Evolutionary conservation across 495 filamentous ascomycete genomes (phyloP).

Genomic region (Parathielavia hyrcaniae): DNA sequence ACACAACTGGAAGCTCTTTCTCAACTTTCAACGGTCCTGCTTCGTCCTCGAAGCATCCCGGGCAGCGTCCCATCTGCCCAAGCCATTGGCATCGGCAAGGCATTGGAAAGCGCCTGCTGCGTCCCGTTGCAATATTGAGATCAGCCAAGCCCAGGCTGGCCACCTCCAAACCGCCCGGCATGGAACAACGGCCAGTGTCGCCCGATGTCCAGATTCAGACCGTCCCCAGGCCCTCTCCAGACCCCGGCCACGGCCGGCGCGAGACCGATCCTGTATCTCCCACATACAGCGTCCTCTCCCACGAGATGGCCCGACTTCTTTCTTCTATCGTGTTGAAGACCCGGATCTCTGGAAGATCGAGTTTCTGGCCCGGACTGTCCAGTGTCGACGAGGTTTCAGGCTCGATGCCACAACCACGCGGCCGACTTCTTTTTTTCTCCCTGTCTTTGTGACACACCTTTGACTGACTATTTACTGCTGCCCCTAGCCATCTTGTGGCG

Average conservation of each 20-base stretch:
- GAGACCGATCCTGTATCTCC: slow-evolving; percentile 2
- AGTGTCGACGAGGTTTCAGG: slow-evolving; percentile 6
- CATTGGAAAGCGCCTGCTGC: slow-evolving; percentile 12
- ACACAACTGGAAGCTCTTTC: neutral
- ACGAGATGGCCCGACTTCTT: neutral
- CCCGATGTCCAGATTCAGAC: neutral
- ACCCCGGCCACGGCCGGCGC: neutral
- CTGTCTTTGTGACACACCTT: neutral
- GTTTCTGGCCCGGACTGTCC: neutral
- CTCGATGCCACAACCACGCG: neutral
- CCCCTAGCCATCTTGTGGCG: neutral
- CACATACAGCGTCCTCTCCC: neutral
- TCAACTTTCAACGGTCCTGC: slow-evolving; percentile 2
- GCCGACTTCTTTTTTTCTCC: neutral
- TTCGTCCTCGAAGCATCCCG: neutral
- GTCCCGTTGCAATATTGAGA: slow-evolving; percentile 1
- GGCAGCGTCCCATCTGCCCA: neutral
- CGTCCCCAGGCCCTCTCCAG: neutral
- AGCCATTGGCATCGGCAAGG: neutral
- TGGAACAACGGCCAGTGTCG: too few relatives aligned
- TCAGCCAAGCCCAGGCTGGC: neutral
- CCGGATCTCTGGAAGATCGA: neutral
- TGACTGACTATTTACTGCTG: slow-evolving; percentile 2
- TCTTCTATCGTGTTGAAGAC: neutral
- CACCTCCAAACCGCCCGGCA: neutral